These are phyloP conservation scores for Rhizopogon salebrosus DNA, from an alignment of 768 basidiomycete genomes.

Conservation along the genomic window DNA sequence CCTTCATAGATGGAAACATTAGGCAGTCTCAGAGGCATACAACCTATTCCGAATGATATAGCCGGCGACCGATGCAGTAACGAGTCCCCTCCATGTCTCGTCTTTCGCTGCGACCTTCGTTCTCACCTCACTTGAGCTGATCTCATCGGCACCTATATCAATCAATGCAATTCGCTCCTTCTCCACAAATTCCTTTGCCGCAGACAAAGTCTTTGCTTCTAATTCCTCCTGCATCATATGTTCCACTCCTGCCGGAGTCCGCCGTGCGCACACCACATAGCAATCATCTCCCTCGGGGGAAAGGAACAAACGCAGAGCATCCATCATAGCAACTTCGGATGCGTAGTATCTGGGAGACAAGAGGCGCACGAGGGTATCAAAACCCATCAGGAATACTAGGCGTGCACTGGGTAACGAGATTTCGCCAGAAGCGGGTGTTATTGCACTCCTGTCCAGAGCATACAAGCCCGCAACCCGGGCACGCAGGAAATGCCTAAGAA, in stretches of 20 bases:
- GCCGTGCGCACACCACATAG: slow-evolving; percentile 60
- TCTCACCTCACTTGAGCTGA: slow-evolving; percentile 69
- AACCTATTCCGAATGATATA: slow-evolving; percentile 48
- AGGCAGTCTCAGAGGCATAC: slow-evolving; percentile 27
- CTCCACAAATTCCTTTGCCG: slow-evolving; percentile 46
- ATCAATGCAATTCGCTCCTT: slow-evolving; percentile 50
- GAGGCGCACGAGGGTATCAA: slow-evolving; percentile 81
- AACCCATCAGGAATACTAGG: slow-evolving; percentile 72
- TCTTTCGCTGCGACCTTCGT: slow-evolving; percentile 14
- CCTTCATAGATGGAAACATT: background rate
- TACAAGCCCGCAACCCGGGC: slow-evolving; percentile 12
- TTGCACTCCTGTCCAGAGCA: slow-evolving; percentile 13
- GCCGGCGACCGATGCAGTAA: slow-evolving; percentile 39
- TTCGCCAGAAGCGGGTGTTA: slow-evolving; percentile 7
- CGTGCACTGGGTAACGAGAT: slow-evolving; percentile 24
- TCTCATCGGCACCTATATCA: slow-evolving; percentile 53
- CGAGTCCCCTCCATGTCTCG: slow-evolving; percentile 41
- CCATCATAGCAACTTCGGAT: slow-evolving; percentile 46
- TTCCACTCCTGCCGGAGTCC: slow-evolving; percentile 26
- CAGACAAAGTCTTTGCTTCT: slow-evolving; percentile 23
- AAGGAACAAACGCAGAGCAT: slow-evolving; percentile 55
- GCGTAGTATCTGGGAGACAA: slow-evolving; percentile 73
- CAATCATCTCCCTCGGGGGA: slow-evolving; percentile 50
- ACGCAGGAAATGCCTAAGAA: slow-evolving; percentile 48
- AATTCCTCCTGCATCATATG: slow-evolving; percentile 21